Conservation (phyloP, 2,329 filamentous ascomycete genomes). For the Talaromyces rugulosus region DNA sequence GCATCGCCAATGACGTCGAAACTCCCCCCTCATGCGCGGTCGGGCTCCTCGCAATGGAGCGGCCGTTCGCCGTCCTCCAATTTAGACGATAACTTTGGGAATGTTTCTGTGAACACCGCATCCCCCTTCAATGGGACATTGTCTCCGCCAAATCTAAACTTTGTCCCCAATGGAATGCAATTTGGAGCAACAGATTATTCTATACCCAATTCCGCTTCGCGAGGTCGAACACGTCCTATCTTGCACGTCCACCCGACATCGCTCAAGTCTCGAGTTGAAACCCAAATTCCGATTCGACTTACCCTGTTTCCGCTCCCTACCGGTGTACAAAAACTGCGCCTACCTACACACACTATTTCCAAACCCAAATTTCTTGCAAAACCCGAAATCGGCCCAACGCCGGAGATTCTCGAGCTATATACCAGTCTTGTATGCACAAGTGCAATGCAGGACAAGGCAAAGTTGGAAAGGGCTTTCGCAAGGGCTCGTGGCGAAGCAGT, state of each 20-base stretch:
- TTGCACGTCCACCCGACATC: slow-evolving; percentile 64
- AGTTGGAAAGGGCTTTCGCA: slow-evolving; percentile 63
- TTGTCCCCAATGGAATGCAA: slow-evolving; percentile 27
- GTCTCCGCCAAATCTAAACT: slow-evolving; percentile 32
- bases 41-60: slow-evolving; percentile 34
- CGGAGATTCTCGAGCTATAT: slow-evolving; percentile 74
- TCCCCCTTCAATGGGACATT: slow-evolving; percentile 37
- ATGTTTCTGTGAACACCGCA: slow-evolving; percentile 41
- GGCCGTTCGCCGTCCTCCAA: slow-evolving; percentile 41
- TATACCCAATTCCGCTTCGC: slow-evolving; percentile 9
- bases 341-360: slow-evolving; percentile 86
- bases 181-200: slow-evolving; percentile 31
- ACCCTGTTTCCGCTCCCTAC: slow-evolving; percentile 70
- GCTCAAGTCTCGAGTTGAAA: slow-evolving; percentile 88
- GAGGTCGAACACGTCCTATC: slow-evolving; percentile 34
- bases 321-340: slow-evolving; percentile 73
- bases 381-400: slow-evolving; percentile 58
- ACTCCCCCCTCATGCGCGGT: slow-evolving; percentile 26
- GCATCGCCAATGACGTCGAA: slow-evolving; percentile 31
- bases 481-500: slow-evolving; percentile 45
- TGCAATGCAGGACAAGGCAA: slow-evolving; percentile 72
- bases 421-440: slow-evolving; percentile 87
- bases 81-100: slow-evolving; percentile 43
- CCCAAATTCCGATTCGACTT: slow-evolving; percentile 86
- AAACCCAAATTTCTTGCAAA: slow-evolving; percentile 89